Conservation (phyloP, 495 filamentous ascomycete species). For the Penicillium coffeae region DNA sequence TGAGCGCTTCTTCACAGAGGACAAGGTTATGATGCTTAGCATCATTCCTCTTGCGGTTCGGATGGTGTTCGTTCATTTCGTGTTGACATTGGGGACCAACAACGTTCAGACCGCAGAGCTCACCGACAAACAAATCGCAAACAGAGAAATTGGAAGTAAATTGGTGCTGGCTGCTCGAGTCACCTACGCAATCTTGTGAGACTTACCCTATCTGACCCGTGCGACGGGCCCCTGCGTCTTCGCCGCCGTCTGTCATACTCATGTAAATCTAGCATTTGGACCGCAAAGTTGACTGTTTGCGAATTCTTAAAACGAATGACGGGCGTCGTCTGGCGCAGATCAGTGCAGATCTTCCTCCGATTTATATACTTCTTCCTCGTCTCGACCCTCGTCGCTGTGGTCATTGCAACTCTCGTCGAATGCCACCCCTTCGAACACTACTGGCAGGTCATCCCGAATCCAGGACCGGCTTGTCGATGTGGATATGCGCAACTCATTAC, state of each 20-base stretch:
- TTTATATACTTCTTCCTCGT: conserved; percentile 70
- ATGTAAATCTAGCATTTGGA: conserved; percentile 69
- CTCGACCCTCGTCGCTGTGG: conserved; percentile 70
- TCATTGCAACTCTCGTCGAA: conserved; percentile 78
- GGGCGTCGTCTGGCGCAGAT: conserved; percentile 61
- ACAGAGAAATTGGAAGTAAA: conserved; percentile 48
- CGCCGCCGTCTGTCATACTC: background rate
- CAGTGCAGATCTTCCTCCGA: conserved; percentile 62
- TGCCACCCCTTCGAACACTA: conserved; percentile 82
- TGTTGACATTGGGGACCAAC: conserved; percentile 85
- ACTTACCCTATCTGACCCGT: background rate
- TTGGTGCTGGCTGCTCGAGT: conserved; percentile 52
- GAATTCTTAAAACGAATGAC: conserved; percentile 84
- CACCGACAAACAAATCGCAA: conserved; percentile 35
- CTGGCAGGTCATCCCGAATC: conserved; percentile 90
- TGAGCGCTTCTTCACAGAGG: conserved; percentile 78
- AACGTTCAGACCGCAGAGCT: conserved; percentile 53
- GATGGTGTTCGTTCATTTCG: conserved; percentile 82
- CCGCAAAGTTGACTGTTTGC: conserved; percentile 81
- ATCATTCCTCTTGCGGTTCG: conserved; percentile 75
- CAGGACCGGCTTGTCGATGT: conserved; percentile 76
- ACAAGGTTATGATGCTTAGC: conserved; percentile 77
- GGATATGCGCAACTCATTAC: conserved; percentile 82
- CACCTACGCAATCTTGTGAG: conserved; percentile 57
- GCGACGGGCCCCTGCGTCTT: background rate